Percentiles rank a stretch among this genome's conserved stretches.
These are phyloP conservation scores for Xylariaceae sp. DNA, from an alignment of 2,329 filamentous ascomycete genomes.

Conservation along the genomic window DNA sequence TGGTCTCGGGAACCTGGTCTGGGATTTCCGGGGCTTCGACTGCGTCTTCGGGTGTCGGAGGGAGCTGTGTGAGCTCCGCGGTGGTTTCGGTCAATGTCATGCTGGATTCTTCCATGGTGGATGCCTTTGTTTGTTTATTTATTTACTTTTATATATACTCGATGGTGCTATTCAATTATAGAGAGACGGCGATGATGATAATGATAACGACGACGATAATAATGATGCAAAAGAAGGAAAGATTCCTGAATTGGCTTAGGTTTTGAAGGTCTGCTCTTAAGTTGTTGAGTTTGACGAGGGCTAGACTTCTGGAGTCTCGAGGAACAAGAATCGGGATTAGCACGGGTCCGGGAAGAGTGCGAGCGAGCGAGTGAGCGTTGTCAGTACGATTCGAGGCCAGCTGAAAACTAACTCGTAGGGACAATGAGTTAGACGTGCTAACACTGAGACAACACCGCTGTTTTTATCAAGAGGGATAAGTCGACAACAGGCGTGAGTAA, in stretches of 20 bases:
- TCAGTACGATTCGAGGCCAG: neutral
- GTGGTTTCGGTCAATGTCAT: constrained; percentile 26
- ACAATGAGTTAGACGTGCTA: too few species aligned
- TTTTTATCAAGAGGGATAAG: too few species aligned
- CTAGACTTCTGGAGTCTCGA: neutral
- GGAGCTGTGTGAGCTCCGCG: constrained; percentile 8
- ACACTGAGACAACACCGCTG: too few species aligned
- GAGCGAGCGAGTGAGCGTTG: neutral
- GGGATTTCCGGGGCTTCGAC: constrained; percentile 1
- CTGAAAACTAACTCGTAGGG: too few species aligned
- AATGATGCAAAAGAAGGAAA: too few species aligned
- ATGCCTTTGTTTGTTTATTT: neutral
- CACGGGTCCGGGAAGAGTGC: neutral
- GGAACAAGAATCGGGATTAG: neutral
- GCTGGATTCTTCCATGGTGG: constrained; percentile 1
- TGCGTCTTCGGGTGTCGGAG: too few species aligned
- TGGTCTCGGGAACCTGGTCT: constrained; percentile 23
- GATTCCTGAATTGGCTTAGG: too few species aligned
- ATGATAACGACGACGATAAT: neutral
- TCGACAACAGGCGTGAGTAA: too few species aligned
- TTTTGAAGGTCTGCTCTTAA: too few species aligned
- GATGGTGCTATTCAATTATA: too few species aligned
- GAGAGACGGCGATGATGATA: neutral
- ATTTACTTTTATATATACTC: too few species aligned
- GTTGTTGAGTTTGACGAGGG: neutral